Evolutionary conservation across 2,329 filamentous ascomycete species (phyloP).

Genomic region (Penicillium occitanis): DNA sequence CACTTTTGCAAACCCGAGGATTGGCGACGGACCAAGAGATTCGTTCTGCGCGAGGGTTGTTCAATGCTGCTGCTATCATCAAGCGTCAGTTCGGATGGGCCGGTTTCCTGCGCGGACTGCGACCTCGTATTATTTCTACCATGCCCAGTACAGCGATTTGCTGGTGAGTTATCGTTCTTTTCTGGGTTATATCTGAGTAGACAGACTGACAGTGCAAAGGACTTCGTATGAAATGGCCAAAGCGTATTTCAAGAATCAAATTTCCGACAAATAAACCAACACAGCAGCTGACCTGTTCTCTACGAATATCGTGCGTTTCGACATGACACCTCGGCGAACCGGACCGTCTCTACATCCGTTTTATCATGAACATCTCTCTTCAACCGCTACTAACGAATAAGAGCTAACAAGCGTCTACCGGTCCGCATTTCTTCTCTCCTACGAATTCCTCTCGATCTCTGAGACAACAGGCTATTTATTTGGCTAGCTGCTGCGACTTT

Average conservation of each 20-base stretch:
- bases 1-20: constrained; percentile 89
- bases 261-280: constrained; percentile 24
- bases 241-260: constrained; percentile 60
- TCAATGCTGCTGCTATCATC: constrained; percentile 76
- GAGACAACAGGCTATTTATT: neutral
- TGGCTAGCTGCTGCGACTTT: neutral
- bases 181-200: neutral
- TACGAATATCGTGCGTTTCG: neutral
- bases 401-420: neutral
- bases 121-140: constrained; percentile 87
- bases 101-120: constrained; percentile 91
- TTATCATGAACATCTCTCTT: neutral
- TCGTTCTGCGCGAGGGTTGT: constrained; percentile 77
- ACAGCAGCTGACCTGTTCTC: neutral
- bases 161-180: constrained; percentile 61
- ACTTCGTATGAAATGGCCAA: constrained; percentile 68
- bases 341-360: neutral
- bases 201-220: constrained; percentile 37
- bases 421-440: neutral
- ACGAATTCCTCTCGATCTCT: neutral
- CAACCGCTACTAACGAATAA: neutral
- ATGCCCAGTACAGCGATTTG: constrained; percentile 99
- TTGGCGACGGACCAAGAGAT: constrained; percentile 77
- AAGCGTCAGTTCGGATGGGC: constrained; percentile 77
- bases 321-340: neutral